Percentiles rank a stretch among this genome's conserved stretches.
phyloP scores from a whole-genome alignment of 305 asterid species.

The Fraxinus xanthoxyloides region DNA sequence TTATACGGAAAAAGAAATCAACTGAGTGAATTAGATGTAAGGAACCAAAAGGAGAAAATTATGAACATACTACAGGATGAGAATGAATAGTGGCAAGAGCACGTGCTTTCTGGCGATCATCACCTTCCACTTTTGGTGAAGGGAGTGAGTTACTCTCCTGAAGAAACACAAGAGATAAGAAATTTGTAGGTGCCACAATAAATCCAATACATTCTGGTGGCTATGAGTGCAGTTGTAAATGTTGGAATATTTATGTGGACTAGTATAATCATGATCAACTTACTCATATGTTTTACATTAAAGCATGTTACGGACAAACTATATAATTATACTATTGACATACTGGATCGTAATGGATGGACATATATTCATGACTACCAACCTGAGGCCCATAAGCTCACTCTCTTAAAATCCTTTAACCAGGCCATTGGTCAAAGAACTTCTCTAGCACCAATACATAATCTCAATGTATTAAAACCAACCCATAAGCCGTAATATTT shows the following conservation, averaged over 20 bases:
- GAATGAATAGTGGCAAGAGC: conserved; percentile 83
- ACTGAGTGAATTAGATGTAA: not conserved
- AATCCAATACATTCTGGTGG: not conserved
- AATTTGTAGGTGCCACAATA: conserved; percentile 17
- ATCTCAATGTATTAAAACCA: not conserved
- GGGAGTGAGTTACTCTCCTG: conserved; percentile 81
- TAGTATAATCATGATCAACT: not conserved
- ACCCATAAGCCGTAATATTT: not conserved
- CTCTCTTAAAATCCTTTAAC: not conserved
- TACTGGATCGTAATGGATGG: not conserved
- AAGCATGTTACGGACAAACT: not conserved
- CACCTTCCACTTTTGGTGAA: conserved; percentile 69
- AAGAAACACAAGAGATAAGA: conserved; percentile 23
- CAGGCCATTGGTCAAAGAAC: not conserved
- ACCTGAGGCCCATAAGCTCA: not conserved
- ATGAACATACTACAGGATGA: conserved; percentile 81
- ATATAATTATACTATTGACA: not conserved
- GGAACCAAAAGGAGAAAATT: conserved; percentile 8
- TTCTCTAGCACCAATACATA: not conserved
- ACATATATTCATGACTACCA: not conserved
- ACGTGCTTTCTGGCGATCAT: conserved; percentile 90
- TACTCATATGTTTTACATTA: not conserved
- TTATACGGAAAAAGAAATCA: not conserved
- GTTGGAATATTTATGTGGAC: not conserved
- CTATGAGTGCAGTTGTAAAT: not conserved